A percentile compares a stretch with the other conserved stretches of the same genome.
phyloP scores from a whole-genome alignment of 1,139 yeast species.

The Hemisphaericaspora lyxosophila region DNA sequence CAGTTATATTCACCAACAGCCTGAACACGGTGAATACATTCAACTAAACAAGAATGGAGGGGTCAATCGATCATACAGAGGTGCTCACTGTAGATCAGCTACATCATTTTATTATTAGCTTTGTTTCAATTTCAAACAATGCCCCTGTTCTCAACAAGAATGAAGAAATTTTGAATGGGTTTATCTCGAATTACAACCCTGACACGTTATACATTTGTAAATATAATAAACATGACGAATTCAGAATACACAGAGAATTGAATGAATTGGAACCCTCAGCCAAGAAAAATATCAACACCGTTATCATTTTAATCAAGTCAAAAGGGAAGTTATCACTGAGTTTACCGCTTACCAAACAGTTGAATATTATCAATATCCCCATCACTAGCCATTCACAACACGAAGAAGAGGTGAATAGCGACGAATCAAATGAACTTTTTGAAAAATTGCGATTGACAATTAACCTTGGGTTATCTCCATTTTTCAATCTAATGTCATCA shows the following conservation, averaged over 20 bases:
- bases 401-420: conserved; percentile 13
- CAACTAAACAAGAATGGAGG: conserved; percentile 4
- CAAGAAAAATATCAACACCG: conserved; percentile 4
- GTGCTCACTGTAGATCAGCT: conserved; percentile 8
- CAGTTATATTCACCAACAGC: not conserved
- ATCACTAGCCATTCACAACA: conserved; percentile 14
- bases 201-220: conserved; percentile 18
- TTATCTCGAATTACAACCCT: conserved; percentile 15
- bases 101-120: conserved; percentile 6
- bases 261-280: conserved; percentile 5
- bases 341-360: conserved; percentile 26
- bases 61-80: not conserved
- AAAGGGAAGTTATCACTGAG: conserved; percentile 28
- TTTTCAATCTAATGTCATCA: conserved; percentile 30
- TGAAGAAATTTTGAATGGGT: conserved; percentile 12
- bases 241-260: conserved; percentile 11
- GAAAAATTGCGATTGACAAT: conserved; percentile 62
- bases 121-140: conserved; percentile 6
- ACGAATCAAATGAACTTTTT: conserved; percentile 31
- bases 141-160: not conserved
- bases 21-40: not conserved
- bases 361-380: conserved; percentile 39
- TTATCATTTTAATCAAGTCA: conserved; percentile 45
- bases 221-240: conserved; percentile 4
- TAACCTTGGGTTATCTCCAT: conserved; percentile 43